phyloP scores from a whole-genome alignment of 108 stramenopile species.

The Nitzschia putrida region DNA sequence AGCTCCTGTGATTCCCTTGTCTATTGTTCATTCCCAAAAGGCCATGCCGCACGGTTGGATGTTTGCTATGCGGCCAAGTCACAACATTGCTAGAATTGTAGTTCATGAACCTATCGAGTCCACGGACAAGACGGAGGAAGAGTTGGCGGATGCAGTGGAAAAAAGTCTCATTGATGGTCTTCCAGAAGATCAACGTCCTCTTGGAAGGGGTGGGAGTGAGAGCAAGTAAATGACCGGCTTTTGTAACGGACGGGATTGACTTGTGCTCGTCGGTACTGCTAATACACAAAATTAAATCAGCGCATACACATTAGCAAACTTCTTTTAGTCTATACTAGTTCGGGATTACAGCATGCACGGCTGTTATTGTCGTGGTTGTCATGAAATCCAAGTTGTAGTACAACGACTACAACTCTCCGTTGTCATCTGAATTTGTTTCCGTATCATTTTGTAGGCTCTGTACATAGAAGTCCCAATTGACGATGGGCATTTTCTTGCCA shows the following conservation, averaged over 20 bases:
- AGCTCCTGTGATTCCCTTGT: conserved; percentile 79
- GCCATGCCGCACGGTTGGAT: conserved; percentile 81
- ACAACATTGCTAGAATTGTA: conserved; percentile 55
- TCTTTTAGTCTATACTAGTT: no score
- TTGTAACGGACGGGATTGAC: no score
- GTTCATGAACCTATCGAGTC: conserved; percentile 80
- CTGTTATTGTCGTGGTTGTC: no score
- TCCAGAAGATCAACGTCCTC: conserved; percentile 64
- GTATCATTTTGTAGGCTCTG: no score
- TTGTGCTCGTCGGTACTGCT: no score
- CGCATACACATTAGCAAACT: no score
- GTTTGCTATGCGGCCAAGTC: conserved; percentile 67
- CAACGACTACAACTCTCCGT: no score
- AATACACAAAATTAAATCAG: no score
- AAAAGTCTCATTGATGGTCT: conserved; percentile 72
- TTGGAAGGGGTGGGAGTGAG: not conserved
- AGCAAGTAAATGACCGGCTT: no score
- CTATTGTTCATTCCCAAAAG: conserved; percentile 64
- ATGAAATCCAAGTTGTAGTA: no score
- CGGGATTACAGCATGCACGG: no score
- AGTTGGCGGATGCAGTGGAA: conserved; percentile 69
- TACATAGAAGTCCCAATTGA: not conserved
- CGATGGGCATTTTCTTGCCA: not conserved
- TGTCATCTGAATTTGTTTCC: no score
- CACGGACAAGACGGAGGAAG: conserved; percentile 79